Evolutionary conservation across 164 flowering plant genomes (phyloP).

Genomic region (Nymphaea colorata): DNA sequence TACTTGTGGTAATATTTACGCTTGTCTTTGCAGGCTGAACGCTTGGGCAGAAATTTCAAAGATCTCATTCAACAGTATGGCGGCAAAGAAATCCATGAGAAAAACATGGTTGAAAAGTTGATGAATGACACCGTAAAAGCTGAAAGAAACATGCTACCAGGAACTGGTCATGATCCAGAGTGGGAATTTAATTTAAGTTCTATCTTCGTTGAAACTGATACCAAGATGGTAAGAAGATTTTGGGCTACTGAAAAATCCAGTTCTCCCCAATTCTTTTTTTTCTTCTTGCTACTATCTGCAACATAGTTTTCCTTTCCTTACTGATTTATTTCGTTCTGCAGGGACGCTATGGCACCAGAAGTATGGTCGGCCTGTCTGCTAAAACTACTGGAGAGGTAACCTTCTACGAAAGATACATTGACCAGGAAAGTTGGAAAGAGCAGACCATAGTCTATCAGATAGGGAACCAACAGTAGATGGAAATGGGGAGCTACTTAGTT

Average conservation of each 20-base stretch:
- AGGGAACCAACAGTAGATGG: constrained; percentile 6
- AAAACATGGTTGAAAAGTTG: constrained; percentile 29
- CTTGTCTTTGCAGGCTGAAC: constrained; percentile 22
- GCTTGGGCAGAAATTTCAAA: constrained; percentile 26
- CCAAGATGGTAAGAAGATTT: constrained; percentile 30
- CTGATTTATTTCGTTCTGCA: constrained; percentile 8
- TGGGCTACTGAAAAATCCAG: not conserved
- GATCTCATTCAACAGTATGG: constrained; percentile 20
- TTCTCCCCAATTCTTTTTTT: not conserved
- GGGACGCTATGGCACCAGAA: constrained; percentile 64
- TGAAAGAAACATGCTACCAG: constrained; percentile 29
- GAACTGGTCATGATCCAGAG: constrained; percentile 25
- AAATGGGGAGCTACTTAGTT: no score
- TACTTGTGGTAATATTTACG: not conserved
- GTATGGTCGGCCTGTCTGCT: constrained; percentile 43
- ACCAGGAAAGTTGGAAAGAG: constrained; percentile 44
- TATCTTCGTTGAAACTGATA: constrained; percentile 40
- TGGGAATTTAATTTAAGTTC: constrained; percentile 41
- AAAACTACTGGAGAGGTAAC: constrained; percentile 31
- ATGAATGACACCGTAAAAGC: constrained; percentile 42
- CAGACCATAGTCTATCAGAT: constrained; percentile 25
- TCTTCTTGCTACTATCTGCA: not conserved
- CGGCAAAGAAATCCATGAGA: constrained; percentile 16
- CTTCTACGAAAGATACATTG: constrained; percentile 58
- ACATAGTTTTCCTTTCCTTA: not conserved